Conservation (phyloP, 441 rosid species). For the Bruguiera hainesii region DNA sequence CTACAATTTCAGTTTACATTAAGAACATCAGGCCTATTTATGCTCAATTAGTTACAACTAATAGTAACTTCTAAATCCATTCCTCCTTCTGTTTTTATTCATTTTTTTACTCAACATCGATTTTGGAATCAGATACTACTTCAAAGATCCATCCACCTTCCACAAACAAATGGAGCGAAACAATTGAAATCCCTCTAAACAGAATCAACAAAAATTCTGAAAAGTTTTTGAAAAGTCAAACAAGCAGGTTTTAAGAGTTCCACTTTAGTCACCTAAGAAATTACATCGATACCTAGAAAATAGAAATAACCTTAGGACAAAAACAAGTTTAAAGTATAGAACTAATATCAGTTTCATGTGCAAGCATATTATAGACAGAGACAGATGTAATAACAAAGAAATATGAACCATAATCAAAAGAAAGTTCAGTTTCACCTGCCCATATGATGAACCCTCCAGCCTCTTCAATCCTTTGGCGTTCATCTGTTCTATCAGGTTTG, state of each 20-base stretch:
- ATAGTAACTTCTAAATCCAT: not conserved
- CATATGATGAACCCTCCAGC: slow-evolving; percentile 88
- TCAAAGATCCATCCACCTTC: not conserved
- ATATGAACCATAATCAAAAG: not conserved
- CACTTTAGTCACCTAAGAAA: not conserved
- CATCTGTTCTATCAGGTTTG: slow-evolving; percentile 87
- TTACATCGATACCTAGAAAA: not conserved
- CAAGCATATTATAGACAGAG: too few species aligned
- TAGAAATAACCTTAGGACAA: not conserved
- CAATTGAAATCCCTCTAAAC: not conserved
- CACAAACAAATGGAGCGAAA: not conserved
- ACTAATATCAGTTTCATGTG: too few species aligned
- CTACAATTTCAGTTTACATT: too few species aligned
- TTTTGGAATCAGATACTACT: not conserved
- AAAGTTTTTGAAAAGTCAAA: not conserved
- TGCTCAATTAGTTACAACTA: too few species aligned
- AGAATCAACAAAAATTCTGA: not conserved
- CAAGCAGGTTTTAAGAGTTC: not conserved
- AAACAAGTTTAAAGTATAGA: too few species aligned
- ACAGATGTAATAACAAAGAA: not conserved
- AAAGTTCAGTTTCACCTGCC: slow-evolving; percentile 53
- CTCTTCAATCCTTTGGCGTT: slow-evolving; percentile 76
- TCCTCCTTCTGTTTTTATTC: not conserved
- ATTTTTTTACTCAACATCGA: not conserved
- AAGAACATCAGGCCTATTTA: too few species aligned